phyloP scores from a whole-genome alignment of 306 rosid genomes.

The Lathyrus oleraceus region DNA sequence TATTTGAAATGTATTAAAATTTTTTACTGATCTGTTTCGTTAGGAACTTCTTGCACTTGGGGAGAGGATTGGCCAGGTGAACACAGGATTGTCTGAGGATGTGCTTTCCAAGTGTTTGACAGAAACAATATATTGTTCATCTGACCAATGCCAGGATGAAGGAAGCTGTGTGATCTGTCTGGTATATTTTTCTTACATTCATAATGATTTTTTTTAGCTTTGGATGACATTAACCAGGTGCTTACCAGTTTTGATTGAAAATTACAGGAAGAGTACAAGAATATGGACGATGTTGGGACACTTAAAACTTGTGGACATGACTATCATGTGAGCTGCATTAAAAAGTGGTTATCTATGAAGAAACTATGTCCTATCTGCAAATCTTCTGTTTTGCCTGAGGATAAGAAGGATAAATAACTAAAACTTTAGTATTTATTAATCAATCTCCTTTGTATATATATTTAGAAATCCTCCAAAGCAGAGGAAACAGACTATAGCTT shows the following conservation, averaged over 20 bases:
- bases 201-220: constrained; percentile 1
- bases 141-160: constrained; percentile 71
- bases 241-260: constrained; percentile 13
- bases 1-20: background rate
- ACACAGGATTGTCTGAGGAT: constrained; percentile 76
- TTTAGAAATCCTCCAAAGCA: constrained; percentile 47
- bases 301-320: constrained; percentile 73
- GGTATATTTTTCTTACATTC: constrained; percentile 42
- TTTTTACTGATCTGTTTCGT: constrained; percentile 26
- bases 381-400: constrained; percentile 55
- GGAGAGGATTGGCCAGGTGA: constrained; percentile 79
- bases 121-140: constrained; percentile 75
- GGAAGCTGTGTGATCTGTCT: constrained; percentile 72
- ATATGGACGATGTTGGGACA: constrained; percentile 80
- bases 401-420: constrained; percentile 51
- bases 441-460: constrained; percentile 46
- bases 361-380: constrained; percentile 82
- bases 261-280: constrained; percentile 79
- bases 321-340: constrained; percentile 81
- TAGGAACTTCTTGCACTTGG: constrained; percentile 87
- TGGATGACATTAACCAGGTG: constrained; percentile 4
- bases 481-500: constrained; percentile 44
- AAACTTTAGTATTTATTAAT: constrained; percentile 5
- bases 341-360: constrained; percentile 79
- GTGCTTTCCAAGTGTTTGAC: constrained; percentile 63